Percentiles rank a stretch among this genome's conserved stretches.
Conservation (phyloP, 2,329 filamentous ascomycete genomes). For the Nemania abortiva region DNA sequence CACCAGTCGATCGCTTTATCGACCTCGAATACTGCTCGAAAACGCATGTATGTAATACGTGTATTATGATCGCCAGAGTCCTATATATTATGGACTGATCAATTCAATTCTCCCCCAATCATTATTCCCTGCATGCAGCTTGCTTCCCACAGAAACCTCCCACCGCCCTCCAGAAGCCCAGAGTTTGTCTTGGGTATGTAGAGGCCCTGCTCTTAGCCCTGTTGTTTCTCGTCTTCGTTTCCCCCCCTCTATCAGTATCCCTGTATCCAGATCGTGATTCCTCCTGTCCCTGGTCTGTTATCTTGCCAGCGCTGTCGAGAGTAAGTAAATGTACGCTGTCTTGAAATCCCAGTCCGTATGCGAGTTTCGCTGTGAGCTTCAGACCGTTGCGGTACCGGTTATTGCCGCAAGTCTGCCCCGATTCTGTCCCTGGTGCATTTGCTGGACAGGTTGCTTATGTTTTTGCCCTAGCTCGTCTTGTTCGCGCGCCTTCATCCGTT, state of each 20-base stretch:
- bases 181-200: not conserved
- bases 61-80: slow-evolving; percentile 21
- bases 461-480: slow-evolving; percentile 10
- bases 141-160: not conserved
- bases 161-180: too few species aligned
- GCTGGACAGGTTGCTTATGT: slow-evolving; percentile 13
- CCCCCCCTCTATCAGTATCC: slow-evolving; percentile 6
- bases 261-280: slow-evolving; percentile 2
- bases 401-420: slow-evolving; percentile 3
- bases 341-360: not conserved
- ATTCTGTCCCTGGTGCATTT: slow-evolving; percentile 21
- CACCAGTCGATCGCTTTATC: not conserved
- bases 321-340: not conserved
- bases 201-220: not conserved
- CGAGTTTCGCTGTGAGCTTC: not conserved
- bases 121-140: not conserved
- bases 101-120: not conserved
- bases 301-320: not conserved
- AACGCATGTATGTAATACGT: slow-evolving; percentile 6
- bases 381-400: slow-evolving; percentile 6
- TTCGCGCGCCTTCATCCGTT: slow-evolving; percentile 14
- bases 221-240: slow-evolving; percentile 2
- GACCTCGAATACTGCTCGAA: not conserved
- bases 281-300: not conserved
- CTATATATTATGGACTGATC: slow-evolving; percentile 18